A percentile compares a stretch with the other conserved stretches of the same genome.
These are phyloP conservation scores for Tylopilus rubrobrunneus DNA, from an alignment of 768 basidiomycete genomes.

Conservation along the genomic window DNA sequence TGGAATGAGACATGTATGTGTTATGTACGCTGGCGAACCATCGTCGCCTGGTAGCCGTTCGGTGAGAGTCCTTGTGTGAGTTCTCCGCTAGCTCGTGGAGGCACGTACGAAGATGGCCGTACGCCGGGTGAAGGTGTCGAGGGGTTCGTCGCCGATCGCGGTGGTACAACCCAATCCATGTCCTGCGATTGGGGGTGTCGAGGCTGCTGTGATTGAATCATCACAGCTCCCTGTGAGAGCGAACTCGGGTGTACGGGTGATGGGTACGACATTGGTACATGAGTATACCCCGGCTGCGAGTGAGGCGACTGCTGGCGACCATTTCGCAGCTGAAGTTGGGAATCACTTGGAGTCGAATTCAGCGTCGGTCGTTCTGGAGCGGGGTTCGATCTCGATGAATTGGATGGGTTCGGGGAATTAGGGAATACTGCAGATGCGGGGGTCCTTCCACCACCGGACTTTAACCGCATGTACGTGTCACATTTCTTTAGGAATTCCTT, in stretches of 20 bases:
- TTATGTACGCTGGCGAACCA: conserved; percentile 51
- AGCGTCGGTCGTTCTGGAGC: conserved; percentile 46
- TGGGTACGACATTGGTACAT: conserved; percentile 44
- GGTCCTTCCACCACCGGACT: conserved; percentile 55
- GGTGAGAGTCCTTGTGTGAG: conserved; percentile 37
- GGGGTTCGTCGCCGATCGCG: conserved; percentile 38
- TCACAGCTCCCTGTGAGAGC: conserved; percentile 41
- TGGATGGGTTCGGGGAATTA: conserved; percentile 23
- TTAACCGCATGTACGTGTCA: conserved; percentile 81
- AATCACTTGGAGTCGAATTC: conserved; percentile 36
- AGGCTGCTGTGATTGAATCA: conserved; percentile 42
- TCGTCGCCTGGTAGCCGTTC: conserved; percentile 43
- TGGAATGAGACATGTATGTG: conserved; percentile 1
- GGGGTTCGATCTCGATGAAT: conserved; percentile 28
- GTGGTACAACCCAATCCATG: conserved; percentile 34
- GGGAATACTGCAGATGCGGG: conserved; percentile 31
- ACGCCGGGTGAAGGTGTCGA: conserved; percentile 34
- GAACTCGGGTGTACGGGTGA: conserved; percentile 43
- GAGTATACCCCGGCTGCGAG: conserved; percentile 35
- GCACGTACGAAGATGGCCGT: conserved; percentile 51
- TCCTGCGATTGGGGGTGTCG: conserved; percentile 43
- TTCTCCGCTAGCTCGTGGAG: conserved; percentile 43
- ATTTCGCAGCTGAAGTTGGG: conserved; percentile 34
- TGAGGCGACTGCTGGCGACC: conserved; percentile 40
- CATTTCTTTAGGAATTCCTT: conserved; percentile 97